These are phyloP conservation scores for Aspergillus carbonarius DNA, from an alignment of 2,329 filamentous ascomycete genomes.

Conservation along the genomic window DNA sequence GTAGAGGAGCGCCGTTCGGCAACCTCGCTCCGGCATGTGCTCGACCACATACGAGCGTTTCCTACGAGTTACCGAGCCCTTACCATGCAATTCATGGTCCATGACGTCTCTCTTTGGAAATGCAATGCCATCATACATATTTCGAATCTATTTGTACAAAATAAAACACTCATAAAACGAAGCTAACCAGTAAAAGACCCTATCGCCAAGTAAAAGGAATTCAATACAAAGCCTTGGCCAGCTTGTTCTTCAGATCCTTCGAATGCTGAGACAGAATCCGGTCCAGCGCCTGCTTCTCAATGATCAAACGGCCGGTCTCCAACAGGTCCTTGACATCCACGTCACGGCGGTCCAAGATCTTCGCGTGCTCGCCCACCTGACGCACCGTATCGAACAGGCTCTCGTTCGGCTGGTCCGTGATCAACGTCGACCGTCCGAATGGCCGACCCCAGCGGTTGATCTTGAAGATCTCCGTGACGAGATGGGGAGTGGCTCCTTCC, in stretches of 20 bases:
- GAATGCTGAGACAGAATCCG: conserved; percentile 69
- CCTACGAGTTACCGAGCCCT: not conserved
- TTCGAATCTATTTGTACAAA: conserved; percentile 36
- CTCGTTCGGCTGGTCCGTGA: conserved; percentile 62
- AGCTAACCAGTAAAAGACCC: conserved; percentile 8
- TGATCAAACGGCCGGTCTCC: conserved; percentile 77
- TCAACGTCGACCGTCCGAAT: conserved; percentile 70
- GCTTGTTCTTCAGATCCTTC: conserved; percentile 38
- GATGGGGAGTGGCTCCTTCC: conserved; percentile 52
- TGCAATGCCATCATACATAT: conserved; percentile 12
- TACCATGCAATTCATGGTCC: not conserved
- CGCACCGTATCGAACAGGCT: conserved; percentile 68
- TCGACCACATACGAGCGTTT: not conserved
- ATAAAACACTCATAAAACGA: conserved; percentile 18
- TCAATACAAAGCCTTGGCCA: conserved; percentile 37
- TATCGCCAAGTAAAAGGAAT: conserved; percentile 3
- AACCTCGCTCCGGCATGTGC: not conserved
- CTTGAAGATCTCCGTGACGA: conserved; percentile 67
- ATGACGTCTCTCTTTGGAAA: not conserved
- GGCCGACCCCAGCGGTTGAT: conserved; percentile 67
- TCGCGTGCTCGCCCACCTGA: conserved; percentile 64
- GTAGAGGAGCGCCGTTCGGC: not conserved
- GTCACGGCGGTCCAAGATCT: conserved; percentile 68
- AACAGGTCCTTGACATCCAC: conserved; percentile 96
- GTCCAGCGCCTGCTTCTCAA: conserved; percentile 78